Percentiles rank a stretch among this genome's conserved stretches.
Evolutionary conservation across 2,329 filamentous ascomycete genomes (phyloP).

Genomic region (Balansia obtecta): DNA sequence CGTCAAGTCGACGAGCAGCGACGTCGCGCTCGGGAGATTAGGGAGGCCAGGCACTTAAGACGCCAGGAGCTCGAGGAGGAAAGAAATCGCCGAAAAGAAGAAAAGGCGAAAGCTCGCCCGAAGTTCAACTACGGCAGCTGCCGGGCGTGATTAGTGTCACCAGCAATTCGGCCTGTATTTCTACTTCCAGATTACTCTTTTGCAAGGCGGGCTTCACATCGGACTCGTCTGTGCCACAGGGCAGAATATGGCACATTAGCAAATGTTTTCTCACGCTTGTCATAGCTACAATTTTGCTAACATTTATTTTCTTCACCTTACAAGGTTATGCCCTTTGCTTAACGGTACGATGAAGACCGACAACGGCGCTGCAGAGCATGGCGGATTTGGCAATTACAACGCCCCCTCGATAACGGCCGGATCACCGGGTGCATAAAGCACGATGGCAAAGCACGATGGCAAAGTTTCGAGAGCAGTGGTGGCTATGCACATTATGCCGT

Average conservation of each 20-base stretch:
- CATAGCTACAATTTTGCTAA: conserved; percentile 8
- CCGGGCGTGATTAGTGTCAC: conserved; percentile 11
- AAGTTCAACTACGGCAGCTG: conserved; percentile 11
- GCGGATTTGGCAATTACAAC: conserved; percentile 45
- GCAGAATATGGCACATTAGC: not conserved
- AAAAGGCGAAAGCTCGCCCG: conserved; percentile 11
- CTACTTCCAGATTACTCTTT: not conserved
- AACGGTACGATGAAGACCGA: conserved; percentile 66
- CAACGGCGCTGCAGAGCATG: conserved; percentile 41
- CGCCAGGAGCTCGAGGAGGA: conserved; percentile 8
- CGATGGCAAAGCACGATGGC: not conserved
- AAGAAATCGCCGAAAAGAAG: conserved; percentile 8
- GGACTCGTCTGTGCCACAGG: not conserved
- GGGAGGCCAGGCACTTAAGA: conserved; percentile 4
- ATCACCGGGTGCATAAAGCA: conserved; percentile 14
- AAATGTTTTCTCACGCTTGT: not conserved
- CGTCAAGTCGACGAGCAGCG: conserved; percentile 10
- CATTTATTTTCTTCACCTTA: conserved; percentile 1
- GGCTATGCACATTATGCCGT: not conserved
- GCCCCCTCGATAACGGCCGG: conserved; percentile 23
- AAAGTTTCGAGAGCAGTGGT: not conserved
- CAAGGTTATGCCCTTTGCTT: conserved; percentile 69
- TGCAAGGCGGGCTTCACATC: not conserved
- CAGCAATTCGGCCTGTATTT: not conserved
- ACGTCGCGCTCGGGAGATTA: conserved; percentile 8